Evolutionary conservation across 257 asterid species (phyloP).

Genomic region (Pogostemon cablin): DNA sequence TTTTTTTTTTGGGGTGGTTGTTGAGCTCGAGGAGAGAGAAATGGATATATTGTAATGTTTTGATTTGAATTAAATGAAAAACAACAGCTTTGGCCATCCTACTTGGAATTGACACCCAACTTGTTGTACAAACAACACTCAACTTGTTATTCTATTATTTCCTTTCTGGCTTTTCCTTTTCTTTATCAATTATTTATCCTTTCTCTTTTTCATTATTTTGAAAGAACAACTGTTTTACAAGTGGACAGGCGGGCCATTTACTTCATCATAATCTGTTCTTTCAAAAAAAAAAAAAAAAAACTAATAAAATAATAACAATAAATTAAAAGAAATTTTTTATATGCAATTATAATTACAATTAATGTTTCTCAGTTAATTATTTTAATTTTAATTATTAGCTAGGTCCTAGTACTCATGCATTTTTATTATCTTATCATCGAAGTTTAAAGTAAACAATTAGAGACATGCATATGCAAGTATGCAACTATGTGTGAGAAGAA

Average conservation of each 20-base stretch:
- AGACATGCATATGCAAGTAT: too few relatives aligned
- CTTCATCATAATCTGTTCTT: conserved; percentile 28
- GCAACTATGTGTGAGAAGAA: too few relatives aligned
- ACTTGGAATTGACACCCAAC: conserved; percentile 38
- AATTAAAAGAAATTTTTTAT: too few relatives aligned
- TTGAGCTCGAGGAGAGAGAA: not conserved
- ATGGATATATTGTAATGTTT: not conserved
- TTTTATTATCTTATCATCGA: too few relatives aligned
- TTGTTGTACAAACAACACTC: conserved; percentile 44
- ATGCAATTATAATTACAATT: too few relatives aligned
- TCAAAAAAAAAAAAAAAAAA: not conserved
- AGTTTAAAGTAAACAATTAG: too few relatives aligned
- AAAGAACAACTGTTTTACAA: conserved; percentile 34
- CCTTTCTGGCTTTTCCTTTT: conserved; percentile 1
- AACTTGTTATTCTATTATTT: conserved; percentile 38
- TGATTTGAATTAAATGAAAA: conserved; percentile 5
- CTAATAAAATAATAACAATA: not conserved
- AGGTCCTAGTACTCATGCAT: too few relatives aligned
- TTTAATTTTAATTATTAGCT: too few relatives aligned
- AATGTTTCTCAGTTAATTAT: too few relatives aligned
- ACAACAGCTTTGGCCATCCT: conserved; percentile 24
- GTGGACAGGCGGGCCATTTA: conserved; percentile 46
- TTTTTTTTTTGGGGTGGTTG: too few relatives aligned
- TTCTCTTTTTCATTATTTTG: not conserved
- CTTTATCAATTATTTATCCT: not conserved